Percentiles rank a stretch among this genome's conserved stretches.
These are phyloP conservation scores for Ophiostoma sp. DNA, from an alignment of 2,329 filamentous ascomycete genomes.

Conservation along the genomic window DNA sequence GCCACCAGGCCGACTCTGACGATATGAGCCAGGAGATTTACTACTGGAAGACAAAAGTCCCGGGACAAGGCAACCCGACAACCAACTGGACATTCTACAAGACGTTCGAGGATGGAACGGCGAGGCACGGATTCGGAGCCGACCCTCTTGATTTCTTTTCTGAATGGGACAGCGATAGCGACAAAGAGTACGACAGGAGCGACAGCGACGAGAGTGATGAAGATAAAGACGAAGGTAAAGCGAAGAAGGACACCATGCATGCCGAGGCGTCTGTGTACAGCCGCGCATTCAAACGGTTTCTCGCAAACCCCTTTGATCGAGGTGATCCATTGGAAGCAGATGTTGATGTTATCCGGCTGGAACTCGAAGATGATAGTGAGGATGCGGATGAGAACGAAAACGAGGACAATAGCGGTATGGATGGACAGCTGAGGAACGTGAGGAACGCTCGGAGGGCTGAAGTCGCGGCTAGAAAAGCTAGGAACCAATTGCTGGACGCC, in stretches of 20 bases:
- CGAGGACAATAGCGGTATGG: background rate
- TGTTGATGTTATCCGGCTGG: background rate
- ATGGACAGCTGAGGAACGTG: no score
- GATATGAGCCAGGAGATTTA: background rate
- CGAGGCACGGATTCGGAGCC: background rate
- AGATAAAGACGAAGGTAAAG: background rate
- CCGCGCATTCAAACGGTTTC: background rate
- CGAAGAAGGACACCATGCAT: background rate
- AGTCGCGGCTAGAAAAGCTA: no score
- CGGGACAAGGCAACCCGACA: background rate
- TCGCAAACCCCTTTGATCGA: background rate
- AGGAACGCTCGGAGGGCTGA: no score
- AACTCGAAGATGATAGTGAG: background rate
- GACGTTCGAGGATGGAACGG: background rate
- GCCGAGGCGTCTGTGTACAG: constrained; percentile 6
- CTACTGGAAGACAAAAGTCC: background rate
- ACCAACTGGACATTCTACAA: constrained; percentile 4
- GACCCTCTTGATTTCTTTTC: constrained; percentile 16
- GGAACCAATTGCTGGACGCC: background rate
- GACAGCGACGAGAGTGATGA: background rate
- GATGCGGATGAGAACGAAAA: background rate
- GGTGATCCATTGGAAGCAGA: constrained; percentile 1
- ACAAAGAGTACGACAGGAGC: background rate
- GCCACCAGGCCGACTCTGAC: background rate
- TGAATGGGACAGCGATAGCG: constrained; percentile 17